Base-by-base conservation (phyloP, 768 basidiomycete genomes). In the Boletellus emodensis region DNA sequence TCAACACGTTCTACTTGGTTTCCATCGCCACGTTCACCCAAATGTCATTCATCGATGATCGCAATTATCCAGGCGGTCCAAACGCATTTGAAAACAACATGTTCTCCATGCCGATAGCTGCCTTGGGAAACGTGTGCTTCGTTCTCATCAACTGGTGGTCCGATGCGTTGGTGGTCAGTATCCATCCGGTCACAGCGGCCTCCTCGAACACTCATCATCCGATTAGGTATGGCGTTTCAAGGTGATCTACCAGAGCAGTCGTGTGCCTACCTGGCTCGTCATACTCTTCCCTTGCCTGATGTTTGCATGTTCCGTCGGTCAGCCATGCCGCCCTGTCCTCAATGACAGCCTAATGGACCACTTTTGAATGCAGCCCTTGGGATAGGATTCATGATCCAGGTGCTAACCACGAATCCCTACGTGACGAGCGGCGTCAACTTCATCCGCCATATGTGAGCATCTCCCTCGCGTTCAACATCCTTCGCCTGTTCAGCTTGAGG, bases 11-110 rank as follows among this genome's bases (percentile, higher is more conserved):
- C 17, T 61, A 49, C 40, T 47, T 63, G 51, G 14, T 46, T 11
- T 26, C 48, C 6, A 49, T 53, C 12, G 49, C 59, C 1, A 44
- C 60, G 14, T 60, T 68, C 34, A 57, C 57, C 0, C 65, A 67
- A 30, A 53, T 66, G 46, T 51, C 58, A 0, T 70, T 69, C 44
- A 61, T 71, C 38, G 62, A 71, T 44, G 42, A 63, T 40, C 61
- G 70, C 6, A 56, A 67, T 40, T 70, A 59, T 32, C 63, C 63
- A 0, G 67, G 67, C 3, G 70, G 70, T 15, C 69, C 70, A 5
- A 58, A 40, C 14, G 58, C 53, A 7, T 71, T 50, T 28, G 59
- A 58, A 17, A 45, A 53, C 9, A 15, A 20, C 20, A 20, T 20
- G 20, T 20, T 20, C 20, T 20, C 53, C 8, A 53, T 59, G 15